phyloP scores from a whole-genome alignment of 192 early-diverging fungal species.

The Dissophora globulifera region DNA sequence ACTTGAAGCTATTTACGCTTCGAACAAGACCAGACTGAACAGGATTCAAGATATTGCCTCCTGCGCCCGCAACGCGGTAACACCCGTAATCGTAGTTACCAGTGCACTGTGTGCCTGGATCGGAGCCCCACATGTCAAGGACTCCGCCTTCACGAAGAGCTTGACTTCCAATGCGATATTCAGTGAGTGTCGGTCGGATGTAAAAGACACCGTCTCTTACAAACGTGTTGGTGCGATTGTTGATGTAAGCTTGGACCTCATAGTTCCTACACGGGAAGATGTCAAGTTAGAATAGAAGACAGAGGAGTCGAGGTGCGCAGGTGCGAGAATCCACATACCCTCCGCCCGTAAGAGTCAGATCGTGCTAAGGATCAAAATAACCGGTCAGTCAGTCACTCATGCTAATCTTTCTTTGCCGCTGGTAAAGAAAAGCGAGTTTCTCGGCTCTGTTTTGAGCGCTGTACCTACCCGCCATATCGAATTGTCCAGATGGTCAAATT shows the following conservation, averaged over 20 bases:
- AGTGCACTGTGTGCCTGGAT: slow-evolving; percentile 37
- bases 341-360: slow-evolving; percentile 36
- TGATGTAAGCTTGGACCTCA: slow-evolving; percentile 50
- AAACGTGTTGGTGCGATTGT: slow-evolving; percentile 68
- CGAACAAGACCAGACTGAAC: slow-evolving; percentile 66
- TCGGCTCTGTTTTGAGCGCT: not conserved
- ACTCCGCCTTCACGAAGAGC: slow-evolving; percentile 53
- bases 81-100: slow-evolving; percentile 56
- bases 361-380: no score
- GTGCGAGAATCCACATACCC: no score
- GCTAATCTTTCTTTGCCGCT: no score
- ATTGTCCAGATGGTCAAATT: slow-evolving; percentile 47
- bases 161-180: slow-evolving; percentile 59
- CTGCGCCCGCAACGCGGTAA: slow-evolving; percentile 54
- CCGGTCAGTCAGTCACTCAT: no score
- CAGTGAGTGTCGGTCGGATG: slow-evolving; percentile 68
- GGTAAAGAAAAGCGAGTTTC: no score
- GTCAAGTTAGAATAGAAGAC: no score
- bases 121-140: slow-evolving; percentile 48
- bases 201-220: slow-evolving; percentile 68
- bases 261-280: no score
- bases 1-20: slow-evolving; percentile 54
- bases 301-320: no score
- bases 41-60: slow-evolving; percentile 66
- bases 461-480: slow-evolving; percentile 33